Percentiles rank a stretch among this genome's conserved stretches.
Conservation (phyloP, 176 grass and related monocot genomes). For the Oryza australiensis region DNA sequence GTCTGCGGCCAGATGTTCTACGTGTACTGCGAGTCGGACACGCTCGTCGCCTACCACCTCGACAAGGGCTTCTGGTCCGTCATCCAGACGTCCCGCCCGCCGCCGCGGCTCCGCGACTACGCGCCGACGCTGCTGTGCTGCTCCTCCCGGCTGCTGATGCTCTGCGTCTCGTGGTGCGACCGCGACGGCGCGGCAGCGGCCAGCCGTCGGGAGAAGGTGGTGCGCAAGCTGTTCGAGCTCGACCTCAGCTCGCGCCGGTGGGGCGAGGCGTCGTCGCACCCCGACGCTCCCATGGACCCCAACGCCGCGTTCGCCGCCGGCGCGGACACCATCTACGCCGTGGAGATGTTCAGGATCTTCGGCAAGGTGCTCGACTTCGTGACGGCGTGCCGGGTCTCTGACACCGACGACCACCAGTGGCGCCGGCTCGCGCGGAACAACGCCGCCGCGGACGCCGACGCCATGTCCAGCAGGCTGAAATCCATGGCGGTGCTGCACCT, state of each 20-base stretch:
- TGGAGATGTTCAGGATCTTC: constrained; percentile 98
- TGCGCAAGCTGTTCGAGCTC: constrained; percentile 85
- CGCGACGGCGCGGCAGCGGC: constrained; percentile 38
- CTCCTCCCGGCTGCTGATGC: constrained; percentile 63
- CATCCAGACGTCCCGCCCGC: constrained; percentile 55
- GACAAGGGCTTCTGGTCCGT: constrained; percentile 60
- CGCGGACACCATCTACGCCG: constrained; percentile 52
- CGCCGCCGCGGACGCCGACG: constrained; percentile 51
- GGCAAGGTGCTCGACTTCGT: constrained; percentile 89
- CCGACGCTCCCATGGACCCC: constrained; percentile 94
- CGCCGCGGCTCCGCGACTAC: constrained; percentile 71
- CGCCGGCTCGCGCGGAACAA: constrained; percentile 57
- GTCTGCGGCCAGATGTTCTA: constrained; percentile 70
- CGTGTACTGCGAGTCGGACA: constrained; percentile 83
- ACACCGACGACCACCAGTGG: constrained; percentile 54
- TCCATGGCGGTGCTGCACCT: constrained; percentile 68
- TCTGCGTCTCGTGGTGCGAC: constrained; percentile 86
- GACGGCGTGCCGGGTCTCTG: constrained; percentile 57
- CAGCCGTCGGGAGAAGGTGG: constrained; percentile 72
- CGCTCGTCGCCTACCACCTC: constrained; percentile 80
- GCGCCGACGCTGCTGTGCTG: constrained; percentile 71
- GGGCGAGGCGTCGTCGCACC: constrained; percentile 68
- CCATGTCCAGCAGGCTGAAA: constrained; percentile 74
- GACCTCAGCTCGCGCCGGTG: constrained; percentile 52
- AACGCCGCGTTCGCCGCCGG: constrained; percentile 56